A percentile compares a stretch with the other conserved stretches of the same genome.
Evolutionary conservation across 2,329 filamentous ascomycete genomes (phyloP).

Genomic region (Sporothrix dimorphospora): DNA sequence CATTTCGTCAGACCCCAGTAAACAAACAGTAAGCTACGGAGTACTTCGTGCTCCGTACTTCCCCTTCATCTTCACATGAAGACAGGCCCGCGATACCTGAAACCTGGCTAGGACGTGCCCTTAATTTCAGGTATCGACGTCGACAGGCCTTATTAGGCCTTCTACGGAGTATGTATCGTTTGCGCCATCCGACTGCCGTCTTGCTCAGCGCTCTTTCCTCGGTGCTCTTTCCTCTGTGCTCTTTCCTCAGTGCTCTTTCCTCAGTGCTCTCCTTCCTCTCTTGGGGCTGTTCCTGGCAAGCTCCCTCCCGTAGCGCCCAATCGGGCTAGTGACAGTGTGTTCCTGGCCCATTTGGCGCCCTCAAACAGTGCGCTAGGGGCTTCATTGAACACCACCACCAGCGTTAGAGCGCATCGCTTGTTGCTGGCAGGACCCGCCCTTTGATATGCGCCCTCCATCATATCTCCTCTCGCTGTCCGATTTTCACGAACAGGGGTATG

Average conservation of each 20-base stretch:
- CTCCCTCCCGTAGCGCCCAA: background rate
- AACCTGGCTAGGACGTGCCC: slow-evolving; percentile 16
- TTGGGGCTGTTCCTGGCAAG: slow-evolving; percentile 20
- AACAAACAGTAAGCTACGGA: background rate
- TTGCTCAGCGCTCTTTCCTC: background rate
- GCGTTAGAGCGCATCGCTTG: background rate
- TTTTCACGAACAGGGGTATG: slow-evolving; percentile 17
- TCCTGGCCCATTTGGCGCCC: background rate
- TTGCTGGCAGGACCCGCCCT: slow-evolving; percentile 9
- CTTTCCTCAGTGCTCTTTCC: background rate
- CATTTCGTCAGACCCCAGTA: slow-evolving; percentile 16
- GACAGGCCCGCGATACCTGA: slow-evolving; percentile 17
- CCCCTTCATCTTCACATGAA: slow-evolving; percentile 8
- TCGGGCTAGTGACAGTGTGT: slow-evolving; percentile 18
- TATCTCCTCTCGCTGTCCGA: background rate
- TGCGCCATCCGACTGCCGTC: background rate
- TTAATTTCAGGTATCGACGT: slow-evolving; percentile 22
- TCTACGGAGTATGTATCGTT: background rate
- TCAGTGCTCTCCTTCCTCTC: background rate
- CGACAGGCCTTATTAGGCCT: too few species aligned
- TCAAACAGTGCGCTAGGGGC: background rate
- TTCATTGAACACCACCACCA: background rate
- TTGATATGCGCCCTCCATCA: slow-evolving; percentile 7
- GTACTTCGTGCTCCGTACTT: too few species aligned
- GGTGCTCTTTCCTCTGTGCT: background rate